These are phyloP conservation scores for Verticillium isaacii DNA, from an alignment of 2,329 filamentous ascomycete species.

Conservation along the genomic window DNA sequence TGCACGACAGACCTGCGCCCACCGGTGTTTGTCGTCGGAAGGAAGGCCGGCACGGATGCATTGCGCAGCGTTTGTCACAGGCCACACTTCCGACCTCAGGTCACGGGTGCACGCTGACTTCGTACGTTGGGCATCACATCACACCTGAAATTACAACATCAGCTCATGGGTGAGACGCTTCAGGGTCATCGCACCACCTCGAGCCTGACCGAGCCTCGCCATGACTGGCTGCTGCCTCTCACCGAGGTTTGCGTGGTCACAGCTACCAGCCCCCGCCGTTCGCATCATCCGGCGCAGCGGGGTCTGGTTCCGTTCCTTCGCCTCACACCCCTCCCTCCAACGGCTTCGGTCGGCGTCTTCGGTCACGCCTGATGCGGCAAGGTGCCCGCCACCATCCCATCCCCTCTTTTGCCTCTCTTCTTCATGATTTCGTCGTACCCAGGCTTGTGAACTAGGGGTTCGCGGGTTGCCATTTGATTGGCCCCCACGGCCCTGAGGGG, in stretches of 20 bases:
- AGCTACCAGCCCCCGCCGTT: not conserved
- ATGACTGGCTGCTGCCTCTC: not conserved
- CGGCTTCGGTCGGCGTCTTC: not conserved
- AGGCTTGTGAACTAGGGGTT: not conserved
- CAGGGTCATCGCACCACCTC: not conserved
- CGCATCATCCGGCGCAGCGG: not conserved
- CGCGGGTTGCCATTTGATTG: not conserved
- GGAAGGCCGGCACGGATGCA: not conserved
- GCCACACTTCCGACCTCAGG: not conserved
- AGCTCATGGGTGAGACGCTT: not conserved
- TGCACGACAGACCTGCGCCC: slow-evolving; percentile 14
- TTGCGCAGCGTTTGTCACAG: not conserved
- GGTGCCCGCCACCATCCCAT: slow-evolving; percentile 1
- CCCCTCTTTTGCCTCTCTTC: not conserved
- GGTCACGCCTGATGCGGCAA: slow-evolving; percentile 2
- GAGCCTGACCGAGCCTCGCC: not conserved
- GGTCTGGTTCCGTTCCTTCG: not conserved
- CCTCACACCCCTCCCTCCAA: not conserved
- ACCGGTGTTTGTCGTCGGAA: slow-evolving; percentile 1
- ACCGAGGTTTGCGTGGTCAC: not conserved
- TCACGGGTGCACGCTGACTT: not conserved
- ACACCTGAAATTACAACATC: not conserved
- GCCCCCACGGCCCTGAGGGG: not conserved
- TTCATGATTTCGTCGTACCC: not conserved
- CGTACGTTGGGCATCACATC: not conserved